Conservation (phyloP, 75 land plant species). For the Picea glauca region DNA sequence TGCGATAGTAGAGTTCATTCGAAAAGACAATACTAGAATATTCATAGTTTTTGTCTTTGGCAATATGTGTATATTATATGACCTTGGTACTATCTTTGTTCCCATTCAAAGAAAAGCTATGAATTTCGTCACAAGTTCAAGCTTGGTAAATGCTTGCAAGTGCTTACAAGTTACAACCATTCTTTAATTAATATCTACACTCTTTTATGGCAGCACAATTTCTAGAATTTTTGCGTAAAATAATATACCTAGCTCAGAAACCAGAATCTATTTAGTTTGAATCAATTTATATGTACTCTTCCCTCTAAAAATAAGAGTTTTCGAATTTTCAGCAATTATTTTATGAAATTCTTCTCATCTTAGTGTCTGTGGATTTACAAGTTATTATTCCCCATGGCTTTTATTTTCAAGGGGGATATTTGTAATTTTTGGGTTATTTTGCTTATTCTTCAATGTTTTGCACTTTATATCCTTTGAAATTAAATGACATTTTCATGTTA, state of each 20-base stretch:
- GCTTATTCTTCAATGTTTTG: background rate
- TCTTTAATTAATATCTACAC: background rate
- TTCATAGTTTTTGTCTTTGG: too few relatives aligned
- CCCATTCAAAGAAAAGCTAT: too few relatives aligned
- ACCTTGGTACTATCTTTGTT: too few relatives aligned
- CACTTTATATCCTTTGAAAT: background rate
- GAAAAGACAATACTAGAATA: too few relatives aligned
- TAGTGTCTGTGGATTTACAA: background rate
- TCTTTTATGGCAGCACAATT: background rate
- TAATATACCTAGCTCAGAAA: background rate
- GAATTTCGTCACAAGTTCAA: too few relatives aligned
- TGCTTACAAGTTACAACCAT: too few relatives aligned
- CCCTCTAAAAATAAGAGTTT: background rate
- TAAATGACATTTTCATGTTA: background rate
- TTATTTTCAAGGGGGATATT: background rate
- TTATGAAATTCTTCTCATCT: background rate
- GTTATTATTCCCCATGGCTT: background rate
- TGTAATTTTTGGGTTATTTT: background rate
- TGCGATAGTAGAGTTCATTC: too few relatives aligned
- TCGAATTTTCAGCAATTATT: background rate
- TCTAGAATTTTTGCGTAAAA: background rate
- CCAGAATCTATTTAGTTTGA: conserved; percentile 1
- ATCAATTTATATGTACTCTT: background rate
- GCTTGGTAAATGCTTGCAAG: too few relatives aligned
- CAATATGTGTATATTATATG: too few relatives aligned